These are phyloP conservation scores for Metarhizium rileyi DNA, from an alignment of 2,329 filamentous ascomycete species.

Conservation along the genomic window DNA sequence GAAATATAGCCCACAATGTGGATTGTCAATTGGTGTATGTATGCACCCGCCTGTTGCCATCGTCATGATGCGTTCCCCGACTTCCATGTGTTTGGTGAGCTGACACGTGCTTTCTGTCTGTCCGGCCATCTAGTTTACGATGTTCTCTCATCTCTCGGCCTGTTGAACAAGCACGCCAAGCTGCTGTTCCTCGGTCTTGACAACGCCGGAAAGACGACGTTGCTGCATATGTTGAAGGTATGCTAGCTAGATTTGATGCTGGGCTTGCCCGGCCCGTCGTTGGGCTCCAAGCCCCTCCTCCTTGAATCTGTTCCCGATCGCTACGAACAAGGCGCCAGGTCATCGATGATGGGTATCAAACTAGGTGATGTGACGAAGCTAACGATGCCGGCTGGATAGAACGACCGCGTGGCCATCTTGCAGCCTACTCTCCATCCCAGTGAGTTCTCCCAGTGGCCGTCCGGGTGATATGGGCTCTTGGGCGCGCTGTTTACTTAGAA, in stretches of 20 bases:
- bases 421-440: conserved; percentile 88
- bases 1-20: conserved; percentile 53
- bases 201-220: conserved; percentile 89
- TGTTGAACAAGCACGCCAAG: conserved; percentile 95
- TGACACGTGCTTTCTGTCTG: conserved; percentile 22
- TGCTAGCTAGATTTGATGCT: too few relatives aligned
- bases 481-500: neutral
- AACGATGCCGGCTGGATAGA: conserved; percentile 38
- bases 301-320: neutral
- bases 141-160: conserved; percentile 74
- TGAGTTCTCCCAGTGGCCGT: conserved; percentile 36
- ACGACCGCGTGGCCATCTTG: conserved; percentile 84
- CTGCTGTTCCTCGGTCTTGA: conserved; percentile 87
- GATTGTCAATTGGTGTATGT: conserved; percentile 92
- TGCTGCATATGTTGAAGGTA: conserved; percentile 94
- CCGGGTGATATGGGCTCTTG: neutral
- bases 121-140: conserved; percentile 56
- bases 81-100: conserved; percentile 11
- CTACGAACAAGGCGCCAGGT: neutral
- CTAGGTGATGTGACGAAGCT: conserved; percentile 11
- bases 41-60: conserved; percentile 6
- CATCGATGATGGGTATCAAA: neutral
- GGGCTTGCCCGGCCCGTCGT: neutral
- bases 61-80: neutral
- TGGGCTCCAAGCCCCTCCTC: neutral